Percentiles rank a stretch among this genome's conserved stretches.
phyloP scores from a whole-genome alignment of 805 yeast genomes.

The Myxozyma neotropica region DNA sequence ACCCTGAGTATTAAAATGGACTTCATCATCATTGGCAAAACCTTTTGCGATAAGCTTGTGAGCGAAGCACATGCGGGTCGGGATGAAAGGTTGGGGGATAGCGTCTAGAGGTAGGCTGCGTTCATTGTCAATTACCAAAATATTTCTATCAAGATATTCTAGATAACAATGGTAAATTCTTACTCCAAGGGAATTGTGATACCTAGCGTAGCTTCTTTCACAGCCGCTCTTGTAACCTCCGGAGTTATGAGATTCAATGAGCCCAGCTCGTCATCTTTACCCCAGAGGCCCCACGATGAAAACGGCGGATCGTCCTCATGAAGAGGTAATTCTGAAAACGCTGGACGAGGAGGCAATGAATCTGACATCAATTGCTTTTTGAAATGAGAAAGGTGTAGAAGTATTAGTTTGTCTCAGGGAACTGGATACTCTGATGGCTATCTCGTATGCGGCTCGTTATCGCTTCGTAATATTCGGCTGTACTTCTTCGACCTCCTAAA shows the following conservation, averaged over 20 bases:
- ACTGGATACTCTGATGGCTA: too few relatives aligned
- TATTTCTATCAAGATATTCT: background rate
- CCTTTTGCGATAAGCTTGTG: constrained; percentile 6
- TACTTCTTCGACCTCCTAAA: too few relatives aligned
- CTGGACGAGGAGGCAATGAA: background rate
- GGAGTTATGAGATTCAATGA: constrained; percentile 6
- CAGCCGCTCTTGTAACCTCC: constrained; percentile 1
- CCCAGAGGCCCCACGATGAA: constrained; percentile 11
- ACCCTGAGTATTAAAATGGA: constrained; percentile 5
- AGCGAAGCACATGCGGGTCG: background rate
- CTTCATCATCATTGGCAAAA: constrained; percentile 14
- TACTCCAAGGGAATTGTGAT: constrained; percentile 14
- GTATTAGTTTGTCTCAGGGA: too few relatives aligned
- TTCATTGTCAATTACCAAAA: too few relatives aligned
- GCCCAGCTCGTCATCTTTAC: constrained; percentile 11
- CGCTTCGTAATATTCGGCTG: too few relatives aligned
- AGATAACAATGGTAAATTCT: background rate
- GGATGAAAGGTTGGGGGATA: constrained; percentile 1
- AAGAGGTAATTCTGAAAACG: constrained; percentile 3
- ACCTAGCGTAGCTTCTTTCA: background rate
- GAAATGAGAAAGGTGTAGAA: too few relatives aligned
- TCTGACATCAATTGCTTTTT: background rate
- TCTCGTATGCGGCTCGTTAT: background rate
- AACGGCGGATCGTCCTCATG: constrained; percentile 8
- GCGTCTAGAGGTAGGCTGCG: constrained; percentile 9